Conservation (phyloP, 1,139 yeast genomes). For the Sugiyamaella japonica region DNA sequence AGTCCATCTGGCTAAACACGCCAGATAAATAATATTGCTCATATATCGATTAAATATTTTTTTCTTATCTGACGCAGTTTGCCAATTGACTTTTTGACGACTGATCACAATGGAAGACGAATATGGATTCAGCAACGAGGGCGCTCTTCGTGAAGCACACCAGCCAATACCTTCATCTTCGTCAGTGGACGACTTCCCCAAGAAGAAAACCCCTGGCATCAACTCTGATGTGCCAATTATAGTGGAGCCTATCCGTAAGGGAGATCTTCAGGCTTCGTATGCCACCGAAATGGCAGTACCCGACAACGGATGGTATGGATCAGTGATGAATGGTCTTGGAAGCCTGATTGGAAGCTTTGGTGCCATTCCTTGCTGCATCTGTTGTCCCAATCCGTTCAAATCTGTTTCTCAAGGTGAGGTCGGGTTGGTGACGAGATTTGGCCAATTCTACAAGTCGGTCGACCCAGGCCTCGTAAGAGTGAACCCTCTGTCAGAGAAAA, state of each 20-base stretch:
- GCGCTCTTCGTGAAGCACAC: constrained; percentile 3
- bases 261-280: constrained; percentile 43
- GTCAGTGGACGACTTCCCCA: constrained; percentile 1
- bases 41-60: no score
- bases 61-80: no score
- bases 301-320: constrained; percentile 43
- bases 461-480: constrained; percentile 72
- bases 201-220: background rate
- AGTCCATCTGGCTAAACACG: no score
- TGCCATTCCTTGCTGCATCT: constrained; percentile 56
- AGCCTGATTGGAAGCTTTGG: constrained; percentile 55
- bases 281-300: constrained; percentile 43
- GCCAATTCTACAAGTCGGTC: constrained; percentile 63
- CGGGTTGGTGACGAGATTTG: constrained; percentile 68
- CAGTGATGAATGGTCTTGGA: constrained; percentile 50
- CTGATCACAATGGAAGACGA: constrained; percentile 12
- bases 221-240: constrained; percentile 29
- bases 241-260: constrained; percentile 37
- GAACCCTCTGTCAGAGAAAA: constrained; percentile 62
- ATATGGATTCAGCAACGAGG: constrained; percentile 13
- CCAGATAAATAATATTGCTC: no score
- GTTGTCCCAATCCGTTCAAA: constrained; percentile 61
- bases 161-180: constrained; percentile 6
- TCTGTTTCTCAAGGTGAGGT: constrained; percentile 68
- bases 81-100: no score